Base-by-base conservation (phyloP, 2,329 filamentous ascomycete genomes). In the Cercospora janseana region DNA sequence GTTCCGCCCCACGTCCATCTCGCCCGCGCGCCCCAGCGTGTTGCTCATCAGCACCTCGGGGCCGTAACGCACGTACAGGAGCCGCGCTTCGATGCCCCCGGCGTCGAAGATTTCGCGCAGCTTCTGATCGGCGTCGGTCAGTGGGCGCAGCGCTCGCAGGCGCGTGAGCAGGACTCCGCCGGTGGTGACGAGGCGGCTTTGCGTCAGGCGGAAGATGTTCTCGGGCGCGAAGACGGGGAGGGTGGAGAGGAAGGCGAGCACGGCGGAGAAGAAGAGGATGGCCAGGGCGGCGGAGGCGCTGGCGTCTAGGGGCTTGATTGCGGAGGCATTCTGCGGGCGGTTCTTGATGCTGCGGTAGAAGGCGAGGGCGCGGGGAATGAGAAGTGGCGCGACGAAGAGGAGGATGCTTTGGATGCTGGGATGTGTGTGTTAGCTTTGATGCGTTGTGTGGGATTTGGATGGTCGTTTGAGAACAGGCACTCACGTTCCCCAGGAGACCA, bases 51-150 rank as follows among this genome's bases (percentile, higher is more conserved):
- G 68, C 6, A 85, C 81, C 26, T 80, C 76, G 0, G 90, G 88
- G 2, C 93, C 93, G 70, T 83, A 94, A 52, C 86, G 83, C 45
- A 94, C 77, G 72, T 96, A 97, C 6, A 95, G 75, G 52, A 93
- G 79, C 46, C 88, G 79, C 40, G 85, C 86, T 58, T 88, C 83
- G 46, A 85, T 72, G 53, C 66, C 63, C 6, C 63, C 64, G 2
- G 80, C 85, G 59, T 81, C 79, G 64, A 97, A 83, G 60, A 84
- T 84, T 20, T 74, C 71, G 45, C 82, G 79, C 7, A 97, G 77
- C 18, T 77, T 70, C 43, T 80, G 75, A 70, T 97, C 91, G 9
- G 67, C 52, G 0, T 70, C 56, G 0, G 80, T 84, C 2, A 88
- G 75, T 0, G 78, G 72, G 0, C 85, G 79, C 1, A 85, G 64